phyloP scores from a whole-genome alignment of 2,329 filamentous ascomycete genomes.

The Fusarium oligoseptatum region DNA sequence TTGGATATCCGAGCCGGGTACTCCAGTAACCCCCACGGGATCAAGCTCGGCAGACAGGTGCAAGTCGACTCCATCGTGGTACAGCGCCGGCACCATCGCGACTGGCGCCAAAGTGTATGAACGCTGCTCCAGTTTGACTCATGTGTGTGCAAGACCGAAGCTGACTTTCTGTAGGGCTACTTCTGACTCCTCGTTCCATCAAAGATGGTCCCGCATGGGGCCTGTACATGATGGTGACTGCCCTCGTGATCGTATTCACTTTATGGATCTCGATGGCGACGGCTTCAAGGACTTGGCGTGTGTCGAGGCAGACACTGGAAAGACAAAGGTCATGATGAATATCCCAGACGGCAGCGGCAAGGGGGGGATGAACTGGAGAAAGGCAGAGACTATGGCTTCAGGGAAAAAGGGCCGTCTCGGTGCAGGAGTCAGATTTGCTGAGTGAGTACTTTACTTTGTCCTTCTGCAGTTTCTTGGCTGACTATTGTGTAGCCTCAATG shows the following conservation, averaged over 20 bases:
- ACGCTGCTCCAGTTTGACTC: neutral
- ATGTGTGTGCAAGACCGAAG: neutral
- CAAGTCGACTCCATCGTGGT: constrained; percentile 5
- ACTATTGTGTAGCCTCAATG: constrained; percentile 7
- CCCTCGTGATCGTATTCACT: neutral
- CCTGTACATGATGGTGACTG: neutral
- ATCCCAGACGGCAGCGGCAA: neutral
- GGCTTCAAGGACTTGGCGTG: constrained; percentile 9
- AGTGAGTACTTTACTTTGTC: neutral
- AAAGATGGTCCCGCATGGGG: neutral
- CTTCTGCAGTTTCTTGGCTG: neutral
- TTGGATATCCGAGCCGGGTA: neutral
- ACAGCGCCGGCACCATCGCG: neutral
- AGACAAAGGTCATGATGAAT: neutral
- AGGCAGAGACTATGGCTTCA: neutral
- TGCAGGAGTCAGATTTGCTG: neutral
- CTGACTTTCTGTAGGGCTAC: neutral
- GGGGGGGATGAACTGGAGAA: neutral
- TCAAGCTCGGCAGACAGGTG: neutral
- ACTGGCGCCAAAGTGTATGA: constrained; percentile 5
- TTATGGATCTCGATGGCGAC: constrained; percentile 18
- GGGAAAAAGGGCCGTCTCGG: neutral
- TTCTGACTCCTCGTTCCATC: neutral
- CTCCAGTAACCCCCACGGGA: neutral
- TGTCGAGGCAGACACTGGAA: constrained; percentile 5